Conservation (phyloP, 1,139 yeast species). For the Sugiyamaella castrensis region DNA sequence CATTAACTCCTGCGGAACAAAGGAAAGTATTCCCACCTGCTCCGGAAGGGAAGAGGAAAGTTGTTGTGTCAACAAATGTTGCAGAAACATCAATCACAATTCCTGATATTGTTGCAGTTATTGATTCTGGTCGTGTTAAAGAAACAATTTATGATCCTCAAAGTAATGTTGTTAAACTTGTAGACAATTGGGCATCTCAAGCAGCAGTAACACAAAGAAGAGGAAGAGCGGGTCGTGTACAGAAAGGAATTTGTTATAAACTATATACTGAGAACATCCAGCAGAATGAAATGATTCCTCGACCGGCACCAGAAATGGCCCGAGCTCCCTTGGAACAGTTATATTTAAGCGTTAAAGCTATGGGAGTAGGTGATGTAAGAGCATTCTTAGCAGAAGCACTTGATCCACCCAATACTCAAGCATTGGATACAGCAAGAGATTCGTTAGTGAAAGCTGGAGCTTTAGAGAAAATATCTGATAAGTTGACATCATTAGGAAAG, state of each 20-base stretch:
- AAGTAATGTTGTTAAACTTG: slow-evolving; percentile 64
- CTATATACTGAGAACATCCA: slow-evolving; percentile 66
- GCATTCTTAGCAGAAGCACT: slow-evolving; percentile 70
- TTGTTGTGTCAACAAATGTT: slow-evolving; percentile 81
- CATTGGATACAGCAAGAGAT: slow-evolving; percentile 61
- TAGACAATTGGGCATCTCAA: slow-evolving; percentile 83
- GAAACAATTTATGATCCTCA: slow-evolving; percentile 66
- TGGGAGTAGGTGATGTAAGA: slow-evolving; percentile 75
- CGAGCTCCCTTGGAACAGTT: slow-evolving; percentile 80
- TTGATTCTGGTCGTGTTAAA: slow-evolving; percentile 85
- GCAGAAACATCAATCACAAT: slow-evolving; percentile 90
- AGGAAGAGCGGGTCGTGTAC: slow-evolving; percentile 98
- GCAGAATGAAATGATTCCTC: slow-evolving; percentile 53
- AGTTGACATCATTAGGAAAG: slow-evolving; percentile 73
- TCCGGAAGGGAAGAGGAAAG: slow-evolving; percentile 58
- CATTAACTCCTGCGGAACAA: slow-evolving; percentile 79
- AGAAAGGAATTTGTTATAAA: slow-evolving; percentile 77
- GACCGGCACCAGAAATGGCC: slow-evolving; percentile 86
- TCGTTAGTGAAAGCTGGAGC: slow-evolving; percentile 73
- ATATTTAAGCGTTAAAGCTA: slow-evolving; percentile 77
- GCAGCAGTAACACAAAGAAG: slow-evolving; percentile 93
- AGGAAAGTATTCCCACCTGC: slow-evolving; percentile 61
- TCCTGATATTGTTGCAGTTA: slow-evolving; percentile 89
- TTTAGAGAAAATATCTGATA: slow-evolving; percentile 44
- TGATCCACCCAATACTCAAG: slow-evolving; percentile 68